Conservation (phyloP, 2,329 filamentous ascomycete species). For the Parastagonospora avenae region DNA sequence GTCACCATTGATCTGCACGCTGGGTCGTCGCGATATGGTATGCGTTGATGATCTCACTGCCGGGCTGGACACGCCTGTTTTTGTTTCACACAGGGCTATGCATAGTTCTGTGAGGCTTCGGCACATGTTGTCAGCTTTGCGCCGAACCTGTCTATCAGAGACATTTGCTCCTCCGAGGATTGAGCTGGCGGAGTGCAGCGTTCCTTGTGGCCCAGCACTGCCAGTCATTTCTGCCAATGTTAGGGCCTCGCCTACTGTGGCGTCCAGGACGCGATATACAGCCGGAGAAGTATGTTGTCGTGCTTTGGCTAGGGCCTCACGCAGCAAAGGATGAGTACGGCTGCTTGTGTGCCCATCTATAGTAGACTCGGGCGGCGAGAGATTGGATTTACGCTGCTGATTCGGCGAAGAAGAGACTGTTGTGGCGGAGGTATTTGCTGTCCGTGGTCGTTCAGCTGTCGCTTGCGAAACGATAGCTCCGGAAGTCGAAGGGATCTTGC, state of each 20-base stretch:
- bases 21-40: conserved; percentile 37
- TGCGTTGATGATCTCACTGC: conserved; percentile 32
- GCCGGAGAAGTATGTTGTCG: conserved; percentile 71
- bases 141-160: conserved; percentile 82
- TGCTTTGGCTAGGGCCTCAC: conserved; percentile 79
- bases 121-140: conserved; percentile 92
- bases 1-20: conserved; percentile 44
- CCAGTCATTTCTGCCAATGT: conserved; percentile 79
- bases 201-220: conserved; percentile 66
- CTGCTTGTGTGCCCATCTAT: conserved; percentile 50
- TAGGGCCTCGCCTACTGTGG: conserved; percentile 80
- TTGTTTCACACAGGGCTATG: conserved; percentile 67
- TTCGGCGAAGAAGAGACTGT: conserved; percentile 91
- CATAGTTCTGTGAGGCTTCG: conserved; percentile 91
- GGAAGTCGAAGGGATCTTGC: conserved; percentile 82
- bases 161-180: conserved; percentile 64
- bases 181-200: conserved; percentile 67
- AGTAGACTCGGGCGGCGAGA: conserved; percentile 48
- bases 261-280: conserved; percentile 79
- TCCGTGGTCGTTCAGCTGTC: conserved; percentile 81
- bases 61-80: conserved; percentile 35
- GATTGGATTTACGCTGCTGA: conserved; percentile 62
- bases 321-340: conserved; percentile 76
- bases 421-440: conserved; percentile 88
- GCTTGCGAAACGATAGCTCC: conserved; percentile 70